Base-by-base conservation (phyloP, 1,284 basidiomycete species). In the Pholiota adiposa region DNA sequence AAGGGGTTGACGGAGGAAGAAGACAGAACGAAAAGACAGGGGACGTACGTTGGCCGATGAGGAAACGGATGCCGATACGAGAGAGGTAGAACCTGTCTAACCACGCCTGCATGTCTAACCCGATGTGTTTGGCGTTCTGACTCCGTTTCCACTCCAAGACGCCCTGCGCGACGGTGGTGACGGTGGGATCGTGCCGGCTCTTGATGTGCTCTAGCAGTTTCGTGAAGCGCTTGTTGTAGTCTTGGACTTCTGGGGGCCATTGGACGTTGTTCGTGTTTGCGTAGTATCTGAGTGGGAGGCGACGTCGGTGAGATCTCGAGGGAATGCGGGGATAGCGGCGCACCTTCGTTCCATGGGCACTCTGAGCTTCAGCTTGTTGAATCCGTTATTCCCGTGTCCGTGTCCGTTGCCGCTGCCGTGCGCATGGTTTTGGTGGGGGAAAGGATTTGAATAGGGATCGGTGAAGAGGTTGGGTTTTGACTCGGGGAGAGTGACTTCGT, bases 1-100 rank as follows among this genome's bases (percentile, higher is more conserved):
- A 48, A 23, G 58, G 67, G 60, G 62, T 19, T 53, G 34, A 51
- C n/a, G n/a, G n/a, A n/a, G n/a, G 16, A 31, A 12, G n/a, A 29
- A 27, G 50, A 8, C 54, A 34, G 44, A 48, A 19, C 8, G 46
- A 14, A n/a, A 33, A 44, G n/a, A 27, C 18, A 19, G 40, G 44
- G 16, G 36, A 80, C 88, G 67, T 61, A 93, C 92, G 92, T 75
- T 96, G 96, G 27, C 96, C 96, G 62, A 98, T 97, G 65, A 98
- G 79, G 72, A 97, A 97, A 2, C 96, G 91, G 65, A 98, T 97
- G 1, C 96, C 97, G 63, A 99, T 99, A 53, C 97, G 90, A 25
- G 90, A 94, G 85, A 99, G 89, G 74, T 99, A 98, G 77, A 99
- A 99, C 56, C 97, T 84, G 77, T 99, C 97, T 67, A 99, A 79